These are phyloP conservation scores for Nothopassalora personata DNA, from an alignment of 2,329 filamentous ascomycete species.

Conservation along the genomic window DNA sequence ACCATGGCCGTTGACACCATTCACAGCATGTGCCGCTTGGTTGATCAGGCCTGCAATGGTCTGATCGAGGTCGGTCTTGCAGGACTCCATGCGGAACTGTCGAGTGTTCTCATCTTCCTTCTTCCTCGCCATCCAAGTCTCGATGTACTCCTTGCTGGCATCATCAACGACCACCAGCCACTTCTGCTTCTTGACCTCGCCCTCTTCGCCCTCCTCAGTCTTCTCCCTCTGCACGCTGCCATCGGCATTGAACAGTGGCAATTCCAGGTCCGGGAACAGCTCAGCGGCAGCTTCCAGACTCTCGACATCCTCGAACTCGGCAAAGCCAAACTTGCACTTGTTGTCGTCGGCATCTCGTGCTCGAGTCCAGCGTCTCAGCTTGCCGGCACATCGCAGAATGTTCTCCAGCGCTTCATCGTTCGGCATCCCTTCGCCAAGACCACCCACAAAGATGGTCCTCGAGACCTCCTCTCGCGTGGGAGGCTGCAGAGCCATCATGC, in stretches of 20 bases:
- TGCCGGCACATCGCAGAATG: slow-evolving; percentile 69
- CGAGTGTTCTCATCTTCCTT: slow-evolving; percentile 58
- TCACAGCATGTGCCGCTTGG: slow-evolving; percentile 42
- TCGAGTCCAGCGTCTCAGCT: slow-evolving; percentile 76
- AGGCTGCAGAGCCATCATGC: slow-evolving; percentile 54
- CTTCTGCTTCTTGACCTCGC: slow-evolving; percentile 31
- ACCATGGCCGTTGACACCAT: slow-evolving; percentile 20
- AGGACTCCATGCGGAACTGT: slow-evolving; percentile 64
- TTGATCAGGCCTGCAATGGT: slow-evolving; percentile 69
- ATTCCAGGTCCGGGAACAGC: slow-evolving; percentile 72
- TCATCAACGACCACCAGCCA: slow-evolving; percentile 65
- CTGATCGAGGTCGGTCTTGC: slow-evolving; percentile 61
- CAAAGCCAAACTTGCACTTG: slow-evolving; percentile 85
- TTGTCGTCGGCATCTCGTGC: slow-evolving; percentile 73
- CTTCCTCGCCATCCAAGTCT: slow-evolving; percentile 66
- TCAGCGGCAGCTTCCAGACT: slow-evolving; percentile 81
- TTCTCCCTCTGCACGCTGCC: slow-evolving; percentile 39
- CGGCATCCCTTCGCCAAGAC: slow-evolving; percentile 72
- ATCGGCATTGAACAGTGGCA: slow-evolving; percentile 60
- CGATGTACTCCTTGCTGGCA: slow-evolving; percentile 76
- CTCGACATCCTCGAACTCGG: slow-evolving; percentile 87
- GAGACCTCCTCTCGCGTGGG: slow-evolving; percentile 87
- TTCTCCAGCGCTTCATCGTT: slow-evolving; percentile 74
- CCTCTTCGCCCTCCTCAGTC: slow-evolving; percentile 37
- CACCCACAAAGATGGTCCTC: slow-evolving; percentile 83